Evolutionary conservation across 73 alveolate genomes (phyloP).

Genomic region (Paramecium biaurelia): DNA sequence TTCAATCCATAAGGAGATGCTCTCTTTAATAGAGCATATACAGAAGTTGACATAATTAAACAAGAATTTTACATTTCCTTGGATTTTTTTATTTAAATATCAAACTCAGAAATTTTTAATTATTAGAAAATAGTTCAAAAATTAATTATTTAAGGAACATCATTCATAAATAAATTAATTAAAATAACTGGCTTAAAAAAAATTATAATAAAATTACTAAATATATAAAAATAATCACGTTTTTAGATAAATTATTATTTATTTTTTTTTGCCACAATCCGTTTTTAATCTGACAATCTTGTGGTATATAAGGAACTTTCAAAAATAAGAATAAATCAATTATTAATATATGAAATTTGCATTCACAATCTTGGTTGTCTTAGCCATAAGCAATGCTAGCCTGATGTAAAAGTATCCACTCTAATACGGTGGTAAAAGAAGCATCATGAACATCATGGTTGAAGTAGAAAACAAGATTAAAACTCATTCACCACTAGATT

Average conservation of each 20-base stretch:
- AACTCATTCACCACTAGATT: background rate
- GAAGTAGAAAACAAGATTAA: constrained; percentile 5
- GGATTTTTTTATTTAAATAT: too few relatives aligned
- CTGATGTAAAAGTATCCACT: background rate
- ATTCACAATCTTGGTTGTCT: background rate
- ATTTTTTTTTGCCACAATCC: background rate
- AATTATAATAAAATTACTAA: background rate
- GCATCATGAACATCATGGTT: constrained; percentile 29
- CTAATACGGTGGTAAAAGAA: background rate
- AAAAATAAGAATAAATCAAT: background rate
- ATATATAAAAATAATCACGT: background rate
- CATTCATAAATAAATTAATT: background rate
- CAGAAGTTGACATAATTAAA: too few relatives aligned
- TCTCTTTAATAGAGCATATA: too few relatives aligned
- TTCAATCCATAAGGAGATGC: background rate
- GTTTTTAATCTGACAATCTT: background rate
- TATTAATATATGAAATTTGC: constrained; percentile 1
- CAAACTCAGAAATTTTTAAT: too few relatives aligned
- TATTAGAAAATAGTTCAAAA: background rate
- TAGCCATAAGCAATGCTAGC: background rate
- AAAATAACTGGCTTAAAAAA: background rate
- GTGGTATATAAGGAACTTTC: background rate
- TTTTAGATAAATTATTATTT: background rate
- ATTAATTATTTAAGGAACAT: background rate
- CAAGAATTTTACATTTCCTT: background rate